A percentile compares a stretch with the other conserved stretches of the same genome.
These are phyloP conservation scores for Ensete ventricosum DNA, from an alignment of 176 grass and related monocot genomes.

Conservation along the genomic window DNA sequence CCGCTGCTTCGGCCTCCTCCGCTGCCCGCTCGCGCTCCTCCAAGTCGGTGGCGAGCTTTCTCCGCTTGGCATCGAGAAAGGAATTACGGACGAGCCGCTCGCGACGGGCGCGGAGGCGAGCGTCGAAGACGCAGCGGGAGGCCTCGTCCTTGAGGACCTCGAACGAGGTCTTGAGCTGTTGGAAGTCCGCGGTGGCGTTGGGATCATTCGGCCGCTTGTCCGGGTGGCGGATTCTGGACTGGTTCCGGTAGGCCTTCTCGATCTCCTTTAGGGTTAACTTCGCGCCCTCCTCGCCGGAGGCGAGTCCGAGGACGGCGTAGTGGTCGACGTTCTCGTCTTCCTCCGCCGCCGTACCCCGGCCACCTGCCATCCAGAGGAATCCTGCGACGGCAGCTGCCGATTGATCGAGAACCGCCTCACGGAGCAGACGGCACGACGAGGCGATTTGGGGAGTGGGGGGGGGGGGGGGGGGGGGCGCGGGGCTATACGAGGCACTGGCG, in stretches of 20 bases:
- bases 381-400: no score
- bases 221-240: conserved; percentile 57
- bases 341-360: neutral
- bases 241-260: conserved; percentile 57
- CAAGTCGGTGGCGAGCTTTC: conserved; percentile 55
- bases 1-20: conserved; percentile 10
- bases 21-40: conserved; percentile 72
- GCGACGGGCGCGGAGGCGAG: conserved; percentile 42
- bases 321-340: conserved; percentile 54
- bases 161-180: conserved; percentile 57
- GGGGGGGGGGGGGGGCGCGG: no score
- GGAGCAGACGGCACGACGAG: no score
- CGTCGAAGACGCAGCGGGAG: conserved; percentile 57
- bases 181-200: conserved; percentile 81
- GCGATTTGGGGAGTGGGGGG: no score
- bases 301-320: conserved; percentile 58
- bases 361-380: neutral
- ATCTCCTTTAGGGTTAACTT: conserved; percentile 48
- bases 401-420: no score
- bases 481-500: no score
- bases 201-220: conserved; percentile 73
- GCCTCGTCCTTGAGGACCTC: conserved; percentile 59
- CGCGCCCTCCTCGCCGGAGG: conserved; percentile 56
- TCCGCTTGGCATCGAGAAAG: conserved; percentile 36
- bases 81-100: conserved; percentile 38